Percentiles rank a stretch among this genome's conserved stretches.
phyloP scores from a whole-genome alignment of 306 rosid genomes.

The Fagus sylvatica region DNA sequence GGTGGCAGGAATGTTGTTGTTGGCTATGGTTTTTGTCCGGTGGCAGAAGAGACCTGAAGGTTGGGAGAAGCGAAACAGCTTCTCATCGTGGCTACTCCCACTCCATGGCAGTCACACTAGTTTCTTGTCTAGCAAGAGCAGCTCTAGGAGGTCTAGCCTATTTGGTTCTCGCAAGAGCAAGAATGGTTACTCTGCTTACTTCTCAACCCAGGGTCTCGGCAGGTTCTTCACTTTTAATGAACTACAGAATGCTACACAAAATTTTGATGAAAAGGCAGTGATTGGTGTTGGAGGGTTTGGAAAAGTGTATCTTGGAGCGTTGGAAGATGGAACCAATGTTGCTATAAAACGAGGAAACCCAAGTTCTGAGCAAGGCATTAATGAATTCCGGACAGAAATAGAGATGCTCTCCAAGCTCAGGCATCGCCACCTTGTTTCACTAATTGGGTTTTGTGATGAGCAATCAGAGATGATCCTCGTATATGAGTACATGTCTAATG shows the following conservation, averaged over 20 bases:
- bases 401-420: slow-evolving; percentile 81
- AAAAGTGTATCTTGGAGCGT: slow-evolving; percentile 67
- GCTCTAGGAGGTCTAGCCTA: slow-evolving; percentile 35
- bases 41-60: slow-evolving; percentile 57
- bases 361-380: slow-evolving; percentile 75
- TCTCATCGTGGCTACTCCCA: slow-evolving; percentile 78
- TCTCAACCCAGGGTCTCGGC: slow-evolving; percentile 43
- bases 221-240: slow-evolving; percentile 51
- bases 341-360: slow-evolving; percentile 75
- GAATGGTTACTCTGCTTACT: slow-evolving; percentile 29
- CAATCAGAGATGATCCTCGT: slow-evolving; percentile 83
- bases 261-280: slow-evolving; percentile 61
- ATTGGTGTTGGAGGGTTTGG: slow-evolving; percentile 94
- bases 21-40: slow-evolving; percentile 32
- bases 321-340: slow-evolving; percentile 65
- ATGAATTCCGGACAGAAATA: slow-evolving; percentile 77
- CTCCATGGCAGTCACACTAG: slow-evolving; percentile 23
- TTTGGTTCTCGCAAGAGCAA: slow-evolving; percentile 55
- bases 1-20: slow-evolving; percentile 33
- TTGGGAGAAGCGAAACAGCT: slow-evolving; percentile 44
- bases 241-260: slow-evolving; percentile 56
- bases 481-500: slow-evolving; percentile 83
- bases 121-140: slow-evolving; percentile 33
- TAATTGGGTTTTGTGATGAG: slow-evolving; percentile 81
- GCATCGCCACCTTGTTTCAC: slow-evolving; percentile 83